Conservation (phyloP, 768 basidiomycete genomes). For the Suillus fuscotomentosus region DNA sequence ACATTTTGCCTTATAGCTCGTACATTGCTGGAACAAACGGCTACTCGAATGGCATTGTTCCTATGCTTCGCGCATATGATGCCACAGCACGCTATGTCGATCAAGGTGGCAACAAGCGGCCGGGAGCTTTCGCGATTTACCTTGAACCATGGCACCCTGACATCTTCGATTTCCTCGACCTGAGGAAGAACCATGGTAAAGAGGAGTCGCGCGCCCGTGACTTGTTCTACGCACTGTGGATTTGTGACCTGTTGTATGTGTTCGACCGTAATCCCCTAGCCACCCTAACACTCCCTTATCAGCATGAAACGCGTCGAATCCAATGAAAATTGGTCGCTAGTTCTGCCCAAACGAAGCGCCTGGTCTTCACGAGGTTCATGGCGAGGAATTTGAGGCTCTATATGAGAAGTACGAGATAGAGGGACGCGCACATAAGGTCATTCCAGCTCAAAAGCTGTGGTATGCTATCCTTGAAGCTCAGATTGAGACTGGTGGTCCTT, state of each 20-base stretch:
- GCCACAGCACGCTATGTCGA: constrained; percentile 98
- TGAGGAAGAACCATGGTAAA: constrained; percentile 98
- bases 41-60: constrained; percentile 98
- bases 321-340: constrained; percentile 87
- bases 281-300: background rate
- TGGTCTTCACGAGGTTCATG: constrained; percentile 82
- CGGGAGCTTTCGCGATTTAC: constrained; percentile 98
- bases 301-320: constrained; percentile 97
- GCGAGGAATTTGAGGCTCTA: constrained; percentile 84
- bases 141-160: constrained; percentile 99
- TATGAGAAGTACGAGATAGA: constrained; percentile 89
- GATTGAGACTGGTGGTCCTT: constrained; percentile 98
- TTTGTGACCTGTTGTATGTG: constrained; percentile 90
- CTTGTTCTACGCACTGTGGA: constrained; percentile 98
- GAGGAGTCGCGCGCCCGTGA: constrained; percentile 96
- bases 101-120: constrained; percentile 98
- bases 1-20: constrained; percentile 49
- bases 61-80: constrained; percentile 98
- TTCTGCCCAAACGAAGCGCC: constrained; percentile 99
- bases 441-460: constrained; percentile 98
- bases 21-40: constrained; percentile 99
- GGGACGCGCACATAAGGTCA: constrained; percentile 77
- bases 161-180: constrained; percentile 94
- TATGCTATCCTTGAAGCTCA: constrained; percentile 96
- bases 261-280: background rate